These are phyloP conservation scores for Physcomitrellopsis africana DNA, from an alignment of 225 moss, liverwort and hornwort species.

Conservation along the genomic window DNA sequence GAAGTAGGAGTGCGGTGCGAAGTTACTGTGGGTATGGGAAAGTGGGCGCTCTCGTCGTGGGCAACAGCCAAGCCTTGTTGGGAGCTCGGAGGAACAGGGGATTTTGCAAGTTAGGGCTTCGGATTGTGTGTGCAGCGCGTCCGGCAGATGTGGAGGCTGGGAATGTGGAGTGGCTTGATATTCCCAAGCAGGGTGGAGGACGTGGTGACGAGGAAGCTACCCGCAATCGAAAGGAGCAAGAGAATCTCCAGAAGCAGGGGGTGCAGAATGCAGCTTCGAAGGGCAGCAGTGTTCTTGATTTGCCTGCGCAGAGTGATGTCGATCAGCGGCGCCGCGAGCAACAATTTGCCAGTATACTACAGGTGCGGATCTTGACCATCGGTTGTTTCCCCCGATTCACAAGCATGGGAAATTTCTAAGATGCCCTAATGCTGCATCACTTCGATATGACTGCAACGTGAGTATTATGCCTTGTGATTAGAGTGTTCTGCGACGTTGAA, in stretches of 20 bases:
- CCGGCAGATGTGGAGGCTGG: slow-evolving; percentile 58
- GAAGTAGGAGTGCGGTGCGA: slow-evolving; percentile 5
- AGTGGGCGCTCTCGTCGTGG: not conserved
- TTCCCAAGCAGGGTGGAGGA: slow-evolving; percentile 30
- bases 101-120: slow-evolving; percentile 26
- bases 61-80: slow-evolving; percentile 11
- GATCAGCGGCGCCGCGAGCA: slow-evolving; percentile 59
- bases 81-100: slow-evolving; percentile 14
- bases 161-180: slow-evolving; percentile 56
- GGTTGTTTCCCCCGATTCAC: not conserved
- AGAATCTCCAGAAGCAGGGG: slow-evolving; percentile 19
- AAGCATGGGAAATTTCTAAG: not conserved
- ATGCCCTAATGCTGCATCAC: not conserved
- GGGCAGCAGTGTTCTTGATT: slow-evolving; percentile 35
- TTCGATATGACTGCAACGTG: not conserved
- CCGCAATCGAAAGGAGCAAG: slow-evolving; percentile 33
- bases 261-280: slow-evolving; percentile 35
- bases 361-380: slow-evolving; percentile 29
- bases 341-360: slow-evolving; percentile 58
- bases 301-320: slow-evolving; percentile 45
- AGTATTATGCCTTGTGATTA: not conserved
- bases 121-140: slow-evolving; percentile 37
- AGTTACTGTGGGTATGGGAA: not conserved
- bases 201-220: slow-evolving; percentile 21
- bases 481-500: not conserved